phyloP scores from a whole-genome alignment of 2,329 filamentous ascomycete genomes.

The Colletotrichum gigasporum region DNA sequence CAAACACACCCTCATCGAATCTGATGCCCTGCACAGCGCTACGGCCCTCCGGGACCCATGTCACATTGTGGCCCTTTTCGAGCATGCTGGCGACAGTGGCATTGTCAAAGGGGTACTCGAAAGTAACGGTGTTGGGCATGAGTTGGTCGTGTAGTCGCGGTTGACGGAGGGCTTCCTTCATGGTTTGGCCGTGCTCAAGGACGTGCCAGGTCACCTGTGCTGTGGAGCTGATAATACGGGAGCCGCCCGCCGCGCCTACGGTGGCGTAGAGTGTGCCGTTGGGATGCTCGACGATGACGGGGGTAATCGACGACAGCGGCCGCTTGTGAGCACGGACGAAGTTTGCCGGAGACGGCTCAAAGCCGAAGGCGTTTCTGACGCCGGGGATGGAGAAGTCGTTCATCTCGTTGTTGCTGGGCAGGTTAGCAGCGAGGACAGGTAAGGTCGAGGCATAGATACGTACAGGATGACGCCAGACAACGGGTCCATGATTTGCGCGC shows the following conservation, averaged over 20 bases:
- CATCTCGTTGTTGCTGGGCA: slow-evolving; percentile 67
- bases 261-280: slow-evolving; percentile 73
- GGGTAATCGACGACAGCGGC: slow-evolving; percentile 83
- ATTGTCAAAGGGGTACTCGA: slow-evolving; percentile 77
- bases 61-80: slow-evolving; percentile 75
- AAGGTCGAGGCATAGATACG: slow-evolving; percentile 50
- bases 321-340: slow-evolving; percentile 84
- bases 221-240: slow-evolving; percentile 83
- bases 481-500: slow-evolving; percentile 80
- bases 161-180: slow-evolving; percentile 68
- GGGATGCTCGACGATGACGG: slow-evolving; percentile 75
- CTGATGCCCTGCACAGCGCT: slow-evolving; percentile 79
- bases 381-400: slow-evolving; percentile 89
- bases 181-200: slow-evolving; percentile 70
- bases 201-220: slow-evolving; percentile 79
- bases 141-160: slow-evolving; percentile 86
- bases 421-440: slow-evolving; percentile 33
- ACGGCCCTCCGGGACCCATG: slow-evolving; percentile 69
- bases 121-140: slow-evolving; percentile 72
- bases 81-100: slow-evolving; percentile 70
- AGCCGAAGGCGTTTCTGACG: slow-evolving; percentile 83
- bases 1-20: slow-evolving; percentile 73
- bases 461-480: slow-evolving; percentile 82
- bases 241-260: slow-evolving; percentile 82
- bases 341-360: slow-evolving; percentile 81